phyloP scores from a whole-genome alignment of 1,284 basidiomycete species.

The Laetiporus sulphureus region DNA sequence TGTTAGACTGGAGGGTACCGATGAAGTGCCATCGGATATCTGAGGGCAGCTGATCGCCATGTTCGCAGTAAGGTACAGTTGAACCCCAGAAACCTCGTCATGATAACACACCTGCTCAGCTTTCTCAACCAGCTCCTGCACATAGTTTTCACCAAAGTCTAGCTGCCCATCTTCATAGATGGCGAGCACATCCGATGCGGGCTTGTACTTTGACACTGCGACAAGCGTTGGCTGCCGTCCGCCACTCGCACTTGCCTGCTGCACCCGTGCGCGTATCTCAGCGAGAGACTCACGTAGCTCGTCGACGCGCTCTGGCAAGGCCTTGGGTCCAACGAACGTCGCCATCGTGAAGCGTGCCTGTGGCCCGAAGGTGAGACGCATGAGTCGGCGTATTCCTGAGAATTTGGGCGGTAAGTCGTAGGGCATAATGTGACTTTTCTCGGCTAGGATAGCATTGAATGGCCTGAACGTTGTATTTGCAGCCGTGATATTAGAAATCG shows the following conservation, averaged over 20 bases:
- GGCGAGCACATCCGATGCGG: conserved; percentile 79
- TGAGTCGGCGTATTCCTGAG: too few relatives aligned
- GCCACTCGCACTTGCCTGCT: conserved; percentile 23
- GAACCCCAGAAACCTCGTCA: conserved; percentile 3
- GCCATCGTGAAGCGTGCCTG: too few relatives aligned
- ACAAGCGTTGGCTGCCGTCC: conserved; percentile 45
- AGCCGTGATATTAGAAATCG: too few relatives aligned
- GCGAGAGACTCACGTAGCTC: conserved; percentile 48
- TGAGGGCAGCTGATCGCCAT: conserved; percentile 52
- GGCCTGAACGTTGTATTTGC: too few relatives aligned
- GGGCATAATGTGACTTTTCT: too few relatives aligned
- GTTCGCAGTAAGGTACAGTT: background rate
- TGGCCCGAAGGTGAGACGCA: too few relatives aligned
- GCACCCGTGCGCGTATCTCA: conserved; percentile 44
- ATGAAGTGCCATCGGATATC: conserved; percentile 98
- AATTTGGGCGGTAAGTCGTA: too few relatives aligned
- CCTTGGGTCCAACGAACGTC: conserved; percentile 2
- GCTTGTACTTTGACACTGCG: conserved; percentile 94
- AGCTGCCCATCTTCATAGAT: conserved; percentile 77
- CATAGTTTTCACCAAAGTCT: conserved; percentile 98
- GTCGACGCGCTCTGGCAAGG: conserved; percentile 26
- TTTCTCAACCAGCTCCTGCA: conserved; percentile 92
- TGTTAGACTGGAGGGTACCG: conserved; percentile 92
- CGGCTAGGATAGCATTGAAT: too few relatives aligned
- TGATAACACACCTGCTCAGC: conserved; percentile 55